Percentiles rank a stretch among this genome's conserved stretches.
Conservation (phyloP, 2,329 filamentous ascomycete species). For the Talaromyces sp. region DNA sequence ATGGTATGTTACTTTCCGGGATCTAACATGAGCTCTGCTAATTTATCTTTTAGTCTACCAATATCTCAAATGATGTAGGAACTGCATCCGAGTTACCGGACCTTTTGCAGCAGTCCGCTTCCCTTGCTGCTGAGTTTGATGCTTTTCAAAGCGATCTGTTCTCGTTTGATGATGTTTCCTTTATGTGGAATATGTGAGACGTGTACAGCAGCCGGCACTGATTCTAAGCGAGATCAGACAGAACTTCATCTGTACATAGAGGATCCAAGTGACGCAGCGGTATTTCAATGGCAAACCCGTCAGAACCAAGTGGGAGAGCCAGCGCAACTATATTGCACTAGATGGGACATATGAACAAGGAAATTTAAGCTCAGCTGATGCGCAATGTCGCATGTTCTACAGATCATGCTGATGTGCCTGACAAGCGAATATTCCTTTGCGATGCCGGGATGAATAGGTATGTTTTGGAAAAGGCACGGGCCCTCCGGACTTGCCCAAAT, state of each 20-base stretch:
- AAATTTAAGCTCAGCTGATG: no score
- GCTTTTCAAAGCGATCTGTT: slow-evolving; percentile 22
- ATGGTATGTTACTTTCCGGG: not conserved
- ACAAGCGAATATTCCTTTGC: no score
- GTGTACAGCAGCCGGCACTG: not conserved
- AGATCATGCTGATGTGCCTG: no score
- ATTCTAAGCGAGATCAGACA: no score
- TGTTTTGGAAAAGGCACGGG: no score
- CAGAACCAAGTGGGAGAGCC: no score
- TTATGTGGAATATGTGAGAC: slow-evolving; percentile 19
- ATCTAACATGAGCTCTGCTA: not conserved
- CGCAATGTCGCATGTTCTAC: no score
- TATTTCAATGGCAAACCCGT: no score
- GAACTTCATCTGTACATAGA: not conserved
- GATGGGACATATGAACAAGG: no score
- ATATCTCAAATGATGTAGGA: not conserved
- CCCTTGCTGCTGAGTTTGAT: slow-evolving; percentile 18
- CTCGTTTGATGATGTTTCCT: slow-evolving; percentile 20
- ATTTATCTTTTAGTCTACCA: slow-evolving; percentile 1
- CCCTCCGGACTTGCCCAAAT: no score
- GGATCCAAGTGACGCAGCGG: not conserved
- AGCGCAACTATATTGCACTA: not conserved
- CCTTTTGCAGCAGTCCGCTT: slow-evolving; percentile 15
- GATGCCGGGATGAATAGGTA: no score
- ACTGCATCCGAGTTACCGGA: slow-evolving; percentile 4